Evolutionary conservation across 2,329 filamentous ascomycete species (phyloP).

Genomic region (Cladosporium sp.): DNA sequence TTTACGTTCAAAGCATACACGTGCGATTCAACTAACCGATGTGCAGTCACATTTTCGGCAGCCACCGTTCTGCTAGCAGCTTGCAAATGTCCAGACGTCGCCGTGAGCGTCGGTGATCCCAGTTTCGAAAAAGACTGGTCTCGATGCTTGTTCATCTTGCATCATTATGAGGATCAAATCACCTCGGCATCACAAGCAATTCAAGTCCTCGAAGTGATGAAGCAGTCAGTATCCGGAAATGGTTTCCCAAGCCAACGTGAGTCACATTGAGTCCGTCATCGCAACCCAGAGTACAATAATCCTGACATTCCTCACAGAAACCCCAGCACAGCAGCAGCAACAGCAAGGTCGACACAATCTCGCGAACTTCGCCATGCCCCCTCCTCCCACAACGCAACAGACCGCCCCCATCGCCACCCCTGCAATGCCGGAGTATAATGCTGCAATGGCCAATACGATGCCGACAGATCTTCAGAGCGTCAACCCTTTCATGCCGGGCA

Average conservation of each 20-base stretch:
- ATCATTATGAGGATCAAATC: conserved; percentile 23
- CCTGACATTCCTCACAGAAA: conserved; percentile 13
- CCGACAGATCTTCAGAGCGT: conserved; percentile 17
- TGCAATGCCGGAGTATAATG: conserved; percentile 8
- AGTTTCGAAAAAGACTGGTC: conserved; percentile 20
- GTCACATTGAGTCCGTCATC: neutral
- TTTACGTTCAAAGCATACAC: neutral
- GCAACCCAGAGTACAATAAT: no score
- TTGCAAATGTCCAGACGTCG: conserved; percentile 16
- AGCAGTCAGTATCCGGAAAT: conserved; percentile 13
- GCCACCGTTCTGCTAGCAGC: conserved; percentile 23
- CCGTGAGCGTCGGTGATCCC: conserved; percentile 10
- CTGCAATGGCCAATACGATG: no score
- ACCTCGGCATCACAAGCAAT: conserved; percentile 21
- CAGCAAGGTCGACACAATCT: no score
- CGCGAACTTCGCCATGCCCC: conserved; percentile 1
- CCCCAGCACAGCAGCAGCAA: neutral
- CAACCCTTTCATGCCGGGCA: conserved; percentile 15
- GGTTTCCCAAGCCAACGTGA: conserved; percentile 1
- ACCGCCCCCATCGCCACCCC: neutral
- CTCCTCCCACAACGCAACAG: conserved; percentile 3
- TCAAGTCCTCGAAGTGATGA: conserved; percentile 21
- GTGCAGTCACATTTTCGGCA: conserved; percentile 20
- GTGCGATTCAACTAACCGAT: neutral
- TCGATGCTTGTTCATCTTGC: conserved; percentile 20